These are phyloP conservation scores for Thielaviopsis ethacetica DNA, from an alignment of 2,329 filamentous ascomycete genomes.

Conservation along the genomic window DNA sequence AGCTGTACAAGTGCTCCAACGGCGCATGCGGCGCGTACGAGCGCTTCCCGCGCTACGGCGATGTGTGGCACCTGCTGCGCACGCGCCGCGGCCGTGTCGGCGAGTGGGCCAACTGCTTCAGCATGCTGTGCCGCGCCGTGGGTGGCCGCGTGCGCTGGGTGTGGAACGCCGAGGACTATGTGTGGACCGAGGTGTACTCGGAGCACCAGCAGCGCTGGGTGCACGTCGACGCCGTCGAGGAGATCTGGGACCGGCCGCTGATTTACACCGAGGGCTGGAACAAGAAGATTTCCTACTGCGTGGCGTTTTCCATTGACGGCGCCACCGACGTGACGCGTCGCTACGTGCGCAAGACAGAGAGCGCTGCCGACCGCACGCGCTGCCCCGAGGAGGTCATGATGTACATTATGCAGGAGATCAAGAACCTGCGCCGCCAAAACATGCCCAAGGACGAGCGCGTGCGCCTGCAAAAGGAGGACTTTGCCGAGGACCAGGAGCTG, in stretches of 20 bases:
- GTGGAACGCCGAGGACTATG: constrained; percentile 94
- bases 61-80: constrained; percentile 84
- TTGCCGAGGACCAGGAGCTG: constrained; percentile 58
- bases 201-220: constrained; percentile 88
- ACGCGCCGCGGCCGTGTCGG: constrained; percentile 74
- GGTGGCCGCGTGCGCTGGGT: constrained; percentile 89
- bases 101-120: constrained; percentile 98
- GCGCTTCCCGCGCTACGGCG: constrained; percentile 84
- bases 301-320: constrained; percentile 87
- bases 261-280: constrained; percentile 91
- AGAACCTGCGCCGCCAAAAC: constrained; percentile 64
- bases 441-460: constrained; percentile 76
- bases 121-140: constrained; percentile 89
- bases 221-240: constrained; percentile 91
- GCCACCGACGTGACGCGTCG: constrained; percentile 49
- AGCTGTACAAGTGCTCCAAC: constrained; percentile 76
- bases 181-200: constrained; percentile 96
- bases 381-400: constrained; percentile 81
- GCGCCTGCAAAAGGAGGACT: constrained; percentile 64
- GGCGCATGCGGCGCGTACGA: constrained; percentile 61
- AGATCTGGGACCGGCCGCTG: constrained; percentile 84
- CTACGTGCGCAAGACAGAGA: constrained; percentile 55
- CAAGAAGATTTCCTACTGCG: constrained; percentile 92
- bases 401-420: constrained; percentile 85
- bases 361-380: constrained; percentile 57